Conservation (phyloP, 768 basidiomycete species). For the Amanita subjunquillea region DNA sequence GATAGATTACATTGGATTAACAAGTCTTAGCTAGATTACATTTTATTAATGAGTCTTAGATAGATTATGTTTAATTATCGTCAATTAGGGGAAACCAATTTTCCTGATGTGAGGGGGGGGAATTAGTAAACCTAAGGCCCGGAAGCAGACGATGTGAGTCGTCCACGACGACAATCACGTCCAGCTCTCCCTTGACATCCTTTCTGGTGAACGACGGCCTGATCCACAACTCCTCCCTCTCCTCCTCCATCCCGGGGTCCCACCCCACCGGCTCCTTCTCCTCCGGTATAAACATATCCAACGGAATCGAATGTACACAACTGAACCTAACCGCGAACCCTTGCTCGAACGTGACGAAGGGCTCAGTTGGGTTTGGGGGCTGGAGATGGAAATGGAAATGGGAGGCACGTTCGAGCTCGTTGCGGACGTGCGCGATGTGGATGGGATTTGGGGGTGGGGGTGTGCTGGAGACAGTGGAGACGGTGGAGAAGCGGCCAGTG, state of each 20-base stretch:
- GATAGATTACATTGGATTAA: too few species aligned
- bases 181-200: slow-evolving; percentile 44
- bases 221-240: background rate
- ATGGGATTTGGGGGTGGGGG: background rate
- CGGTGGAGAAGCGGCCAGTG: slow-evolving; percentile 2
- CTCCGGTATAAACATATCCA: background rate
- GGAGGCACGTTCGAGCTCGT: background rate
- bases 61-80: too few species aligned
- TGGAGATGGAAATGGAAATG: background rate
- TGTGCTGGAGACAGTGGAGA: background rate
- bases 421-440: background rate
- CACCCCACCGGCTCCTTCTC: background rate
- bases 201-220: slow-evolving; percentile 13
- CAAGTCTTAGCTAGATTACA: too few species aligned
- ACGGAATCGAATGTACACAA: background rate
- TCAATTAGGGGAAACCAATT: too few species aligned
- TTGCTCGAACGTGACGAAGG: background rate
- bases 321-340: slow-evolving; percentile 1
- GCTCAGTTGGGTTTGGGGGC: background rate
- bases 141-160: slow-evolving; percentile 38
- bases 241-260: slow-evolving; percentile 7
- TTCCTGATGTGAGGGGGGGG: too few species aligned
- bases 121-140: too few species aligned
- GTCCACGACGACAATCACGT: slow-evolving; percentile 21
- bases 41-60: too few species aligned